Evolutionary conservation across 2,329 filamentous ascomycete species (phyloP).

Genomic region (Colletotrichum coccodes): DNA sequence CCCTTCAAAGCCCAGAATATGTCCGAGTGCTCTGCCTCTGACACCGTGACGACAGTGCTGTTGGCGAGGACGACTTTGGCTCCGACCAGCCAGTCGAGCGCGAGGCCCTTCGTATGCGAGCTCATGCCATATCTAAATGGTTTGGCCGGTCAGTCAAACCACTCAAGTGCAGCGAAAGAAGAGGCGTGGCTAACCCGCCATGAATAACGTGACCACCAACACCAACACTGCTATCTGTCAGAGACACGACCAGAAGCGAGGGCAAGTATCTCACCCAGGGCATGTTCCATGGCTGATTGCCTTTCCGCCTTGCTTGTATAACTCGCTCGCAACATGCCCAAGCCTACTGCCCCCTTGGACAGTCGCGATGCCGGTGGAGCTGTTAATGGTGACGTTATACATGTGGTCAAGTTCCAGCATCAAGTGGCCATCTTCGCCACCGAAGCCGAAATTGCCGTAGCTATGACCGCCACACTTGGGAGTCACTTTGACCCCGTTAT

Average conservation of each 20-base stretch:
- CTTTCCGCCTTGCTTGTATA: constrained; percentile 46
- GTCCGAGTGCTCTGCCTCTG: constrained; percentile 45
- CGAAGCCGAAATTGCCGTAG: constrained; percentile 60
- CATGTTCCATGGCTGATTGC: constrained; percentile 56
- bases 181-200: constrained; percentile 48
- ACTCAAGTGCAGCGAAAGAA: no score
- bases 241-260: neutral
- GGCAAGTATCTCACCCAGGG: constrained; percentile 37
- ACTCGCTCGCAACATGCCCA: constrained; percentile 51
- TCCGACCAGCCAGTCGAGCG: constrained; percentile 47
- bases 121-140: constrained; percentile 34
- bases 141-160: neutral
- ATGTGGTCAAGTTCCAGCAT: constrained; percentile 53
- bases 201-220: constrained; percentile 57
- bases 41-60: constrained; percentile 41
- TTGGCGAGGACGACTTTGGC: constrained; percentile 50
- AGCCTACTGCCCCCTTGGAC: constrained; percentile 54
- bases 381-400: constrained; percentile 45
- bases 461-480: constrained; percentile 63
- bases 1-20: constrained; percentile 55
- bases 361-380: constrained; percentile 41
- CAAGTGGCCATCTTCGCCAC: constrained; percentile 52
- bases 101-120: constrained; percentile 37
- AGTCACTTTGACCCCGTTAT: constrained; percentile 56
- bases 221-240: constrained; percentile 46